Conservation (phyloP, 2,329 filamentous ascomycete species). For the Aspergillus niger region DNA sequence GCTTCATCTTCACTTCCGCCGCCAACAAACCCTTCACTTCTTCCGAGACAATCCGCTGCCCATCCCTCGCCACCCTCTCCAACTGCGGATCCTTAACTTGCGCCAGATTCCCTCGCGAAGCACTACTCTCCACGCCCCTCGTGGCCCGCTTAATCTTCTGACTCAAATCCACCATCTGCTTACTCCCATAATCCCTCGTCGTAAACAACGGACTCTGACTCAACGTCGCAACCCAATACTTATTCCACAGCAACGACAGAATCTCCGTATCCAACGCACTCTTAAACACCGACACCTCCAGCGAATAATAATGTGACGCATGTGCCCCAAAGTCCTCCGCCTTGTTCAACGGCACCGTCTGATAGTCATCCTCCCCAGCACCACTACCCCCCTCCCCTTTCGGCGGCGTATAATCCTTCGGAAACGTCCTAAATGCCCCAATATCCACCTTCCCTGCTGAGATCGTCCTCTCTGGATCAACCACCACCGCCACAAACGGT, state of each 20-base stretch:
- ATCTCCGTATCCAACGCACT: conserved; percentile 84
- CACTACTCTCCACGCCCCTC: conserved; percentile 38
- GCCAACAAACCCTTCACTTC: conserved; percentile 52
- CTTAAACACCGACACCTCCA: conserved; percentile 94
- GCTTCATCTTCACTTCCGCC: conserved; percentile 54
- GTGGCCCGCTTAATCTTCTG: conserved; percentile 74
- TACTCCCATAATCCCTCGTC: conserved; percentile 89
- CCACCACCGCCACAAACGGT: conserved; percentile 92
- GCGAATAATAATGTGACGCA: conserved; percentile 82
- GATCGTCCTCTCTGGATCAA: conserved; percentile 94
- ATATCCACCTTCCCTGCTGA: conserved; percentile 96
- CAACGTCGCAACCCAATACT: conserved; percentile 92
- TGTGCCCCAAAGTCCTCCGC: conserved; percentile 96
- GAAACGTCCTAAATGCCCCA: conserved; percentile 91
- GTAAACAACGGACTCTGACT: conserved; percentile 87
- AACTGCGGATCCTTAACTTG: conserved; percentile 48
- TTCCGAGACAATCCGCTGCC: conserved; percentile 60
- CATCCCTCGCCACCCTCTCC: conserved; percentile 58
- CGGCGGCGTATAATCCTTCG: conserved; percentile 67
- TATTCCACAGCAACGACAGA: conserved; percentile 91
- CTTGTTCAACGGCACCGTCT: conserved; percentile 80
- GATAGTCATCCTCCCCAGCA: conserved; percentile 40
- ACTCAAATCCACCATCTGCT: conserved; percentile 86
- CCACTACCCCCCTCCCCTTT: conserved; percentile 47
- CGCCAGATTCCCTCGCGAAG: conserved; percentile 30